These are phyloP conservation scores for Kluyveromyces lactis DNA, from an alignment of 805 yeast genomes.

Conservation along the genomic window DNA sequence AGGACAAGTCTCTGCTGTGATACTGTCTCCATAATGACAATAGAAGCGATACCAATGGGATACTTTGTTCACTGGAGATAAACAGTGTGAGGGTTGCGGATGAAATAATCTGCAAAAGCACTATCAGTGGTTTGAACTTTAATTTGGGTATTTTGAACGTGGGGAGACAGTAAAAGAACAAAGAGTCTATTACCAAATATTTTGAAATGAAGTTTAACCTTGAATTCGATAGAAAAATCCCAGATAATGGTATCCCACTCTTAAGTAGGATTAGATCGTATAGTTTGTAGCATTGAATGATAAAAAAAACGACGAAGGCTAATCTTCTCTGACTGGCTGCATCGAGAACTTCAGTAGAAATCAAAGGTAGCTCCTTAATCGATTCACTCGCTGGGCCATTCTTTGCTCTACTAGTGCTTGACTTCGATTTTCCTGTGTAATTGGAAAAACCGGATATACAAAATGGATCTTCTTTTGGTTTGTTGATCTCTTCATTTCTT, in stretches of 20 bases:
- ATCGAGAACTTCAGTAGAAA: constrained; percentile 62
- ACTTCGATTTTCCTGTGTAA: too few relatives aligned
- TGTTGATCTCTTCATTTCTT: neutral
- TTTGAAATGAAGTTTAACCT: constrained; percentile 57
- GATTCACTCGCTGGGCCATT: too few relatives aligned
- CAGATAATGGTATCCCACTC: constrained; percentile 31
- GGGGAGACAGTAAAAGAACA: constrained; percentile 64
- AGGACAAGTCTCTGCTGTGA: constrained; percentile 41
- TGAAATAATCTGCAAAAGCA: constrained; percentile 39
- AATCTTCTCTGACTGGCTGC: constrained; percentile 69
- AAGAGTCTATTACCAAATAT: constrained; percentile 65
- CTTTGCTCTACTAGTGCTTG: too few relatives aligned
- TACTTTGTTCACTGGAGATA: constrained; percentile 41
- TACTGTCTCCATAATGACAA: constrained; percentile 38
- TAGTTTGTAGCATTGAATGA: constrained; percentile 81
- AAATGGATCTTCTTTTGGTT: neutral
- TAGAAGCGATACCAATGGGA: constrained; percentile 36
- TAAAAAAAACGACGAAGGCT: constrained; percentile 53
- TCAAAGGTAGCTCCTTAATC: constrained; percentile 31
- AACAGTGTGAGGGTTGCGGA: constrained; percentile 46
- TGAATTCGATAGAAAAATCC: constrained; percentile 34
- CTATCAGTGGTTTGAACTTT: constrained; percentile 50
- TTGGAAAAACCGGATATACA: neutral
- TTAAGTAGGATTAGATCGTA: constrained; percentile 61
- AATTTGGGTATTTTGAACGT: constrained; percentile 68